Evolutionary conservation across 2,329 filamentous ascomycete genomes (phyloP).

Genomic region (Apiospora aurea): DNA sequence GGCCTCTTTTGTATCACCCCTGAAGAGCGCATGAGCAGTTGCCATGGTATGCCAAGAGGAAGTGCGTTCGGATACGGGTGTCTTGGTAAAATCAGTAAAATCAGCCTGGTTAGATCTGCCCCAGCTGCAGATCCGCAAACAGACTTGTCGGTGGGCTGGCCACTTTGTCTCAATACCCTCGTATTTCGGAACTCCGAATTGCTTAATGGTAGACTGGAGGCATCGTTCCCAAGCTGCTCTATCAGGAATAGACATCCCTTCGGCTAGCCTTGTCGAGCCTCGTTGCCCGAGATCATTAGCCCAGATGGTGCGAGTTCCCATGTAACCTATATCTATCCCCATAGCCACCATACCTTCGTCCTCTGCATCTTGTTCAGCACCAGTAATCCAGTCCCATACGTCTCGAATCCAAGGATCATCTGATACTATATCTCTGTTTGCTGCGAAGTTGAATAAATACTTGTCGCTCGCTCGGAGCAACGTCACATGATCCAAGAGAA

Average conservation of each 20-base stretch:
- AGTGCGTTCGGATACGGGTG: slow-evolving; percentile 54
- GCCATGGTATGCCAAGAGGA: slow-evolving; percentile 73
- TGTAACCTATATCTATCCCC: slow-evolving; percentile 75
- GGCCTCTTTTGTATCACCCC: slow-evolving; percentile 72
- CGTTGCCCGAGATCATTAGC: slow-evolving; percentile 67
- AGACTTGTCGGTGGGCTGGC: slow-evolving; percentile 76
- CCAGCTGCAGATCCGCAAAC: slow-evolving; percentile 78
- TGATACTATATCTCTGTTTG: slow-evolving; percentile 71
- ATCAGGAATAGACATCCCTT: slow-evolving; percentile 55
- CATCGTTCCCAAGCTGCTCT: slow-evolving; percentile 64
- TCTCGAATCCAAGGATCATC: slow-evolving; percentile 80
- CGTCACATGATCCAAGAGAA: slow-evolving; percentile 63
- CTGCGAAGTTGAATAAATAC: slow-evolving; percentile 69
- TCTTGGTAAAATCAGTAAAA: slow-evolving; percentile 52
- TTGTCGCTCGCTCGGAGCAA: slow-evolving; percentile 66
- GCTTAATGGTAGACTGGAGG: slow-evolving; percentile 69
- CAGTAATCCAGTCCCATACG: slow-evolving; percentile 78
- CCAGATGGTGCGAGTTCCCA: slow-evolving; percentile 79
- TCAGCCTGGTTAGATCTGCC: slow-evolving; percentile 60
- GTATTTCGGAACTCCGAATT: slow-evolving; percentile 67
- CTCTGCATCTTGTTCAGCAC: slow-evolving; percentile 69
- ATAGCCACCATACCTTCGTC: slow-evolving; percentile 75
- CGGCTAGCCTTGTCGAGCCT: slow-evolving; percentile 54
- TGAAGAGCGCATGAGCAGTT: slow-evolving; percentile 78
- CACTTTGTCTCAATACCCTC: slow-evolving; percentile 68